Evolutionary conservation across 768 basidiomycete species (phyloP), one percentile per base, ranked within the genome.

Genomic region (Collybia sp.): DNA sequence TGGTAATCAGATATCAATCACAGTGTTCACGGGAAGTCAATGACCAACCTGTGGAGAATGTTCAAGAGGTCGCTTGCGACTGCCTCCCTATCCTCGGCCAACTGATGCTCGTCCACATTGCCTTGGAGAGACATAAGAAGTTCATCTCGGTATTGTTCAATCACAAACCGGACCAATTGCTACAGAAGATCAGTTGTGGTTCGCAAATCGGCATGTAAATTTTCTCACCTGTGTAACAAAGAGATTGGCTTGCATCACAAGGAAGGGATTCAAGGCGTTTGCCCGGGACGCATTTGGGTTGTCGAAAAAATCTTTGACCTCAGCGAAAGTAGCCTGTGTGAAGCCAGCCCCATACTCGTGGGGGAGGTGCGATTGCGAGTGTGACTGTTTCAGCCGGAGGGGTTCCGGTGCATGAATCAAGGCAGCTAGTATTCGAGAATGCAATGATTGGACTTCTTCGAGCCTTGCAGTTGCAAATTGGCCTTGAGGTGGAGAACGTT

Each of bases 131-230:
- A 81, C 51, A 74, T 70, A 41, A 89, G 61, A 18, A 95, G 76
- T 63, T 95, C 90, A 50, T 94, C 87, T 5, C 89, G 84, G 60
- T 94, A 94, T 64, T 93, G 92, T 54, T 93, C 87, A 43, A 90
- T 88, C 51, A 94, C 89, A 55, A 91, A 93, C 46, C 93, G 88
- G 47, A 90, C 90, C 41, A 93, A 78, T 91, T 94, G 92, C 90
- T 94, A 53, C 12, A 50, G 38, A 8, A 25, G 25, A 25, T 25
- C 25, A 45, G 25, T 8, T 44, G 32, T 38, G 34, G 36, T 45
- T 39, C 16, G 36, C 31, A 17, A 25, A 18, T 41, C 18, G 47
- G 13, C 44, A 45, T 1, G 12, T 18, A 37, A 17, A 12, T 17
- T 10, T 45, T 19, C 75, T 49, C 51, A 86, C 91, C 78, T 93